These are phyloP conservation scores for Acephala macrosclerotiorum DNA, from an alignment of 2,329 filamentous ascomycete species.

Conservation along the genomic window DNA sequence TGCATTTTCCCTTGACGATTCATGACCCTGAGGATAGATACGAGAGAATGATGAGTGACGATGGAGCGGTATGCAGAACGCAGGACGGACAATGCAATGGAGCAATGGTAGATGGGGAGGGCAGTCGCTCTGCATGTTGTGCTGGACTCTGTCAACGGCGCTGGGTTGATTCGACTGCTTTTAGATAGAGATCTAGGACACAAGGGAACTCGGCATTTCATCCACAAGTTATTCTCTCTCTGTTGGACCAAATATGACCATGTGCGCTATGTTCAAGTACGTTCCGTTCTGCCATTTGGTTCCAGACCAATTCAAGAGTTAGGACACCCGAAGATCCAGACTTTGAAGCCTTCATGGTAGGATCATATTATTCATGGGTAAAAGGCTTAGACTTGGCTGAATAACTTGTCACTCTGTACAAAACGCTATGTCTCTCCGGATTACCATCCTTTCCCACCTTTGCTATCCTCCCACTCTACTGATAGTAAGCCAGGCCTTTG, in stretches of 20 bases:
- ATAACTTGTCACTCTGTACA: no score
- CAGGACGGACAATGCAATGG: slow-evolving; percentile 6
- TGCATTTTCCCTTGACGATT: slow-evolving; percentile 15
- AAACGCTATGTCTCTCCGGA: no score
- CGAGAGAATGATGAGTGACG: not conserved
- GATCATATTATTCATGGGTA: no score
- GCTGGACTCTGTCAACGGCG: slow-evolving; percentile 17
- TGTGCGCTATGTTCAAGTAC: not conserved
- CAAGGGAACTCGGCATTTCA: not conserved
- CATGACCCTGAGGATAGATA: slow-evolving; percentile 3
- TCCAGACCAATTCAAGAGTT: no score
- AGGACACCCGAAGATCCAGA: no score
- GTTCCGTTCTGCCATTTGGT: no score
- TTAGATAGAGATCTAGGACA: slow-evolving; percentile 23
- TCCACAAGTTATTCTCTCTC: not conserved
- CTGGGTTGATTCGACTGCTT: slow-evolving; percentile 15
- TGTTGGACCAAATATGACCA: not conserved
- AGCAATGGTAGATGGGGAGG: slow-evolving; percentile 23
- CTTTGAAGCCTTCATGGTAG: no score
- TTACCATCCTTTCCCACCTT: no score
- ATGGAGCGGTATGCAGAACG: not conserved
- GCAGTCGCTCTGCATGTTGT: slow-evolving; percentile 17
- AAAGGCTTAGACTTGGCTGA: no score
- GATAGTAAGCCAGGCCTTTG: no score
- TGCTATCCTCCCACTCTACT: no score